Evolutionary conservation across 352 stramenopile species (phyloP).

Genomic region (Pythium sp.): DNA sequence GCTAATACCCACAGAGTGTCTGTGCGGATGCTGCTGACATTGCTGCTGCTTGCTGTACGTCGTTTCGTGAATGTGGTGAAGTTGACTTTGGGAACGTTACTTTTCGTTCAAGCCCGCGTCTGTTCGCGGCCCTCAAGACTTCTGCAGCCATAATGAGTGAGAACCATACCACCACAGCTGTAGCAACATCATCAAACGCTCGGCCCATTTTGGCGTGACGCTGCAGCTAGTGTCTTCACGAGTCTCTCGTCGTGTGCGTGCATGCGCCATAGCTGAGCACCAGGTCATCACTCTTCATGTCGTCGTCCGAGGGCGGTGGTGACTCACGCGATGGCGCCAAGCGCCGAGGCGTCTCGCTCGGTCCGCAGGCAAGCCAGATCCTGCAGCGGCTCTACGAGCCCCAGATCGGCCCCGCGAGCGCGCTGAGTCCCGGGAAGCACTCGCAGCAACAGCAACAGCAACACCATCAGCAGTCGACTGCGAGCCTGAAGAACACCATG

Average conservation of each 20-base stretch:
- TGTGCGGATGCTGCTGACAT: background rate
- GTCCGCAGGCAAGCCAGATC: slow-evolving; percentile 56
- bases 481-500: slow-evolving; percentile 6
- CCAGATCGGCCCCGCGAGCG: slow-evolving; percentile 35
- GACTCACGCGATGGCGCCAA: slow-evolving; percentile 50
- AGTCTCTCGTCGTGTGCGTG: background rate
- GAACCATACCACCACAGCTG: background rate
- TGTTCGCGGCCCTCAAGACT: background rate
- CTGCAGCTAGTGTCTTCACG: too few species aligned
- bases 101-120: background rate
- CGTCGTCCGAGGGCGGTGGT: background rate
- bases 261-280: background rate
- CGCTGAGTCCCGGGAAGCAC: slow-evolving; percentile 4
- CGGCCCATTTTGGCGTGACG: too few species aligned
- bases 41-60: background rate
- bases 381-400: slow-evolving; percentile 68
- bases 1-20: background rate
- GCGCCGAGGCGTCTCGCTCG: slow-evolving; percentile 42
- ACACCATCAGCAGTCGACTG: background rate
- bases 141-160: background rate
- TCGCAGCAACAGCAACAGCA: background rate
- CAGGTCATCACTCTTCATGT: slow-evolving; percentile 5
- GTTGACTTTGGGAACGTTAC: background rate
- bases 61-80: background rate
- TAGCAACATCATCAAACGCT: background rate